These are phyloP conservation scores for Neonectria neomacrospora DNA, from an alignment of 2,329 filamentous ascomycete genomes.

Conservation along the genomic window DNA sequence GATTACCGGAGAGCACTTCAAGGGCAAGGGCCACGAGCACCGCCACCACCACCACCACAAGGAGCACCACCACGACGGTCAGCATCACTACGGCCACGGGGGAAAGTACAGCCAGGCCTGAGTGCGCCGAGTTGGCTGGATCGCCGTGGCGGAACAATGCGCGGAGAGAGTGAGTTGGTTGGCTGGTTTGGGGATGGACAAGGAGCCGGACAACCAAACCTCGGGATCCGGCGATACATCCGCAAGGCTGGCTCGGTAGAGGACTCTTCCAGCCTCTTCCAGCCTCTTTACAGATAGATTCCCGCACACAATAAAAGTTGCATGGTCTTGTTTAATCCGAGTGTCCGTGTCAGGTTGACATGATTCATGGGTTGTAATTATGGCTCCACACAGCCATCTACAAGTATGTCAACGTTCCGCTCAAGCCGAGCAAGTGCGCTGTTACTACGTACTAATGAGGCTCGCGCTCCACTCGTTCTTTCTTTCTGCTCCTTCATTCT, in stretches of 20 bases:
- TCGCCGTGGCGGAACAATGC: background rate
- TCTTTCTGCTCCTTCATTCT: background rate
- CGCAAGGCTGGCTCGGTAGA: background rate
- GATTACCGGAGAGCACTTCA: conserved; percentile 46
- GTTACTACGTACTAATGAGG: background rate
- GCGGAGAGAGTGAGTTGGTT: background rate
- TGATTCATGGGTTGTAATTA: background rate
- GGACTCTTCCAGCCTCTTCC: background rate
- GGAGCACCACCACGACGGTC: background rate
- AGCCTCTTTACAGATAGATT: background rate
- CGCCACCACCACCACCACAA: conserved; percentile 13
- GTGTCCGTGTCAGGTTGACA: background rate
- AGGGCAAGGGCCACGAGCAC: conserved; percentile 29
- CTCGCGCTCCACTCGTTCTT: background rate
- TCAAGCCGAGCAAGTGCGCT: background rate
- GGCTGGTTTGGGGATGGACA: background rate
- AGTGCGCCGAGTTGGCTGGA: background rate
- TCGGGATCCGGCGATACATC: background rate
- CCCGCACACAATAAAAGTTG: background rate
- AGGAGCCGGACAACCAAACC: background rate
- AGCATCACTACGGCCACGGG: background rate
- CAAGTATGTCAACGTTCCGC: background rate
- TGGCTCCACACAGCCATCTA: conserved; percentile 1
- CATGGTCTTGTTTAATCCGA: background rate
- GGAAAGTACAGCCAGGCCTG: background rate